Evolutionary conservation across 441 rosid genomes (phyloP).

Genomic region (Arabidopsis lyrata): DNA sequence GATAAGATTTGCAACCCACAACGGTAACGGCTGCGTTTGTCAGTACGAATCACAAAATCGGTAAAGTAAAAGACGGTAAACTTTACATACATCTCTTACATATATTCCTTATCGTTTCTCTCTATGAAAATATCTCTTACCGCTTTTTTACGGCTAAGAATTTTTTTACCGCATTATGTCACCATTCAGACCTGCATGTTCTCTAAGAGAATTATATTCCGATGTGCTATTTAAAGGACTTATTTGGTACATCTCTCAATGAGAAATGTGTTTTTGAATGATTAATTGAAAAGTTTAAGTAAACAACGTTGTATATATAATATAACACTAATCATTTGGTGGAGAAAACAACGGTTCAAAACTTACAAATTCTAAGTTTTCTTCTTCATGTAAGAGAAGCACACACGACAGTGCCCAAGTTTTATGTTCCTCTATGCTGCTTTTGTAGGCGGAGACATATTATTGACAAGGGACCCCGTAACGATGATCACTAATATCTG

Average conservation of each 20-base stretch:
- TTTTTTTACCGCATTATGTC: background rate
- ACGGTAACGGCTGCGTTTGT: too few relatives aligned
- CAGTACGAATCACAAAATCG: too few relatives aligned
- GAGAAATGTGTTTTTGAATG: slow-evolving; percentile 7
- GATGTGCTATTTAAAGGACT: background rate
- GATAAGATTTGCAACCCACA: background rate
- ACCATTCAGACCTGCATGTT: background rate
- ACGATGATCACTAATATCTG: slow-evolving; percentile 58
- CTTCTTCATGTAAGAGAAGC: slow-evolving; percentile 21
- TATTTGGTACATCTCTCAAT: background rate
- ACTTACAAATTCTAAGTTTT: background rate
- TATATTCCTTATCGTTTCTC: too few relatives aligned
- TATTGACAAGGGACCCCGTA: slow-evolving; percentile 55
- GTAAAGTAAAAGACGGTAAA: too few relatives aligned
- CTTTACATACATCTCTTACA: too few relatives aligned
- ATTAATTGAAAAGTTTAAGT: background rate
- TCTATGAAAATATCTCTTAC: too few relatives aligned
- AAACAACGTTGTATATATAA: too few relatives aligned
- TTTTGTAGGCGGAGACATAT: slow-evolving; percentile 87
- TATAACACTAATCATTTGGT: slow-evolving; percentile 9
- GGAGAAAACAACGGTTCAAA: slow-evolving; percentile 11
- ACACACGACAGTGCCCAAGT: slow-evolving; percentile 3
- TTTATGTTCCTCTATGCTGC: slow-evolving; percentile 43
- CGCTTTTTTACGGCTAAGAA: too few relatives aligned
- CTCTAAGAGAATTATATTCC: background rate